phyloP scores from a whole-genome alignment of 1,139 yeast genomes.

The Sugiyamaella pinicola region DNA sequence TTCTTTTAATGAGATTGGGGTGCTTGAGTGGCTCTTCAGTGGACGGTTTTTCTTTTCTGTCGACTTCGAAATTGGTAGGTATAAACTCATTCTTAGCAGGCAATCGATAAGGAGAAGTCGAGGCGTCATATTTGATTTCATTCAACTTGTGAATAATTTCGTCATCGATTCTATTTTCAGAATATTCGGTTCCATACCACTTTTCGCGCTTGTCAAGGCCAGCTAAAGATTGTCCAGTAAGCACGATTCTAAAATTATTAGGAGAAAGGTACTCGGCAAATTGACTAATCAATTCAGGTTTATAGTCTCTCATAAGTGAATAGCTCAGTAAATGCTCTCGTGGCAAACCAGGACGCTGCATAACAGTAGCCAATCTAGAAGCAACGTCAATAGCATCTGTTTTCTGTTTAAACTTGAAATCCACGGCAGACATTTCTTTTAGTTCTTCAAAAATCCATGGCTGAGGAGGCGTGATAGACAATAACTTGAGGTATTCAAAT shows the following conservation, averaged over 20 bases:
- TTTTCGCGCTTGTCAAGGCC: slow-evolving; percentile 56
- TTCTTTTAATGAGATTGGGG: slow-evolving; percentile 53
- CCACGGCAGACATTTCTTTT: slow-evolving; percentile 49
- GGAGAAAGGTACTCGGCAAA: slow-evolving; percentile 56
- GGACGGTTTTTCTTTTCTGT: slow-evolving; percentile 44
- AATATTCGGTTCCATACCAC: slow-evolving; percentile 91
- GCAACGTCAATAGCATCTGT: slow-evolving; percentile 62
- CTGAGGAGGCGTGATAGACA: slow-evolving; percentile 59
- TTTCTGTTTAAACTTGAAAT: slow-evolving; percentile 70
- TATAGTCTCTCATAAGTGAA: slow-evolving; percentile 60
- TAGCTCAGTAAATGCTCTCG: slow-evolving; percentile 61
- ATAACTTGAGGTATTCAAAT: slow-evolving; percentile 72
- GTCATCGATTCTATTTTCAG: slow-evolving; percentile 49
- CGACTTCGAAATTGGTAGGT: slow-evolving; percentile 72
- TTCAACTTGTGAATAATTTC: slow-evolving; percentile 46
- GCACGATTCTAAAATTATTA: slow-evolving; percentile 60
- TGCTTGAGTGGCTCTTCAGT: slow-evolving; percentile 43
- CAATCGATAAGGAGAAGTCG: slow-evolving; percentile 52
- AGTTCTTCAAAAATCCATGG: slow-evolving; percentile 56
- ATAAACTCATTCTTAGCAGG: slow-evolving; percentile 79
- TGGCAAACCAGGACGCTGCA: slow-evolving; percentile 61
- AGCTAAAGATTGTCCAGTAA: slow-evolving; percentile 47
- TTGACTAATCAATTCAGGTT: slow-evolving; percentile 55
- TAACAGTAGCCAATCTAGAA: slow-evolving; percentile 50
- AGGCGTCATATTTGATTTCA: slow-evolving; percentile 37